Base-by-base conservation (phyloP, 2,329 filamentous ascomycete species). In the Colletotrichum cereale region DNA sequence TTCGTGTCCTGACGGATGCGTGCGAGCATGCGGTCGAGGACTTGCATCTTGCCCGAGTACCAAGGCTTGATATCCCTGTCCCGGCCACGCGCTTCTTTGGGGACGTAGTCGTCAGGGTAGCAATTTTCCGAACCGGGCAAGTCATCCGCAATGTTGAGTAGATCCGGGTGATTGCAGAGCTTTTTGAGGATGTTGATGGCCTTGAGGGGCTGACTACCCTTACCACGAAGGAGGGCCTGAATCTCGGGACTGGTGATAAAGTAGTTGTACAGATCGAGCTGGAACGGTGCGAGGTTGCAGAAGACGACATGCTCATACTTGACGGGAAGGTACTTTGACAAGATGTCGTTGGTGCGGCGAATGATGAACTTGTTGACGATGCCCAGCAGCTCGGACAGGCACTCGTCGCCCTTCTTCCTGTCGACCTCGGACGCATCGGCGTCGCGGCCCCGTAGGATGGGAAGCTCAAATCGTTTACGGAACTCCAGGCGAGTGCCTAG, bases 301-400 rank as follows among this genome's bases (percentile, higher is more conserved):
- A 99, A 99, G 1, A 99, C 96, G 38, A 99, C 96, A 80, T 99
- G 96, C 82, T 99, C 96, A 82, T 99, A 99, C 84, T 99, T 99
- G 84, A 98, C 91, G 0, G 96, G 96, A 71, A 99, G 84, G 79
- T 99, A 99, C 81, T 99, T 99, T 62, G 96, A 98, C 31, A 99
- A 84, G 73, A 99, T 97, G 78, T 99, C 96, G 87, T 99, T 99
- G 5, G 96, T 98, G 69, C 96, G 91, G 71, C 96, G 92, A 77
- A 99, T 99, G 80, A 99, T 97, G 83, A 99, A 99, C 78, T 97
- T 98, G 84, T 98, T 99, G 79, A 99, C 96, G 55, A 97, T 85
- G 2, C 86, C 86, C 3, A 97, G 89, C 18, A 99, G 88, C 77
- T 97, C 96, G 5, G 87, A 86, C 26, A 97, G 88, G 63, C 95